phyloP scores from a whole-genome alignment of 2,329 filamentous ascomycete genomes.

The Cordyceps cicadae region DNA sequence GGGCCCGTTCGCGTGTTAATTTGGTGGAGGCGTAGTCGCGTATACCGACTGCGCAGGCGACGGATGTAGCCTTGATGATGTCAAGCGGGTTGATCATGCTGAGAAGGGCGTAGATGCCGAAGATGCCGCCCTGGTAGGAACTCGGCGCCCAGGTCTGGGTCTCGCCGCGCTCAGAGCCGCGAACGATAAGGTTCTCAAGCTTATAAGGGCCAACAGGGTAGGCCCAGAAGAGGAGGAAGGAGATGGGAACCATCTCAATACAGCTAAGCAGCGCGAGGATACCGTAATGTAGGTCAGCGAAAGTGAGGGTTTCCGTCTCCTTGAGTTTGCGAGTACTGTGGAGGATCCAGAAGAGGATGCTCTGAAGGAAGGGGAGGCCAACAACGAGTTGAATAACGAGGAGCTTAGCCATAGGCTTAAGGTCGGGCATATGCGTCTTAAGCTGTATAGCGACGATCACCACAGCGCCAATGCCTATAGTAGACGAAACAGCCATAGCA shows the following conservation, averaged over 20 bases:
- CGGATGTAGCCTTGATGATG: slow-evolving; percentile 8
- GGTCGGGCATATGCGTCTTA: slow-evolving; percentile 11
- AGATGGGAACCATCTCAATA: slow-evolving; percentile 20
- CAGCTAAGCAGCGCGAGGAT: slow-evolving; percentile 18
- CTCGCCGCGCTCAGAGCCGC: slow-evolving; percentile 10
- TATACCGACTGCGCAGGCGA: not conserved
- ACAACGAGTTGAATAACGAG: slow-evolving; percentile 18
- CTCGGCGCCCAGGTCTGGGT: slow-evolving; percentile 12
- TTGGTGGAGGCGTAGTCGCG: slow-evolving; percentile 5
- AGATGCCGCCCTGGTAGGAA: slow-evolving; percentile 18
- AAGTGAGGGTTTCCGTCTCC: slow-evolving; percentile 16
- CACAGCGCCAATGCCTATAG: slow-evolving; percentile 18
- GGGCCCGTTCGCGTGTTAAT: too few species aligned
- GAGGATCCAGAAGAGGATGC: slow-evolving; percentile 21
- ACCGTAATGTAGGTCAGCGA: slow-evolving; percentile 18
- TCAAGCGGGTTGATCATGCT: slow-evolving; percentile 14
- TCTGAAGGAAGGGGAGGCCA: slow-evolving; percentile 15
- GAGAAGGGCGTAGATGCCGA: slow-evolving; percentile 15
- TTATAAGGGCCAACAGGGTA: slow-evolving; percentile 19
- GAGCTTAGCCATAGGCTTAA: slow-evolving; percentile 12
- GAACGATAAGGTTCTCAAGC: slow-evolving; percentile 10
- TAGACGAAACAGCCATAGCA: slow-evolving; percentile 18
- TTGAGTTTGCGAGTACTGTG: slow-evolving; percentile 15
- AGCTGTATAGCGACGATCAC: slow-evolving; percentile 15
- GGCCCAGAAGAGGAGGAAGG: slow-evolving; percentile 18